A percentile compares a stretch with the other conserved stretches of the same genome.
Evolutionary conservation across 495 filamentous ascomycete species (phyloP).

Genomic region (Xylaria sp.): DNA sequence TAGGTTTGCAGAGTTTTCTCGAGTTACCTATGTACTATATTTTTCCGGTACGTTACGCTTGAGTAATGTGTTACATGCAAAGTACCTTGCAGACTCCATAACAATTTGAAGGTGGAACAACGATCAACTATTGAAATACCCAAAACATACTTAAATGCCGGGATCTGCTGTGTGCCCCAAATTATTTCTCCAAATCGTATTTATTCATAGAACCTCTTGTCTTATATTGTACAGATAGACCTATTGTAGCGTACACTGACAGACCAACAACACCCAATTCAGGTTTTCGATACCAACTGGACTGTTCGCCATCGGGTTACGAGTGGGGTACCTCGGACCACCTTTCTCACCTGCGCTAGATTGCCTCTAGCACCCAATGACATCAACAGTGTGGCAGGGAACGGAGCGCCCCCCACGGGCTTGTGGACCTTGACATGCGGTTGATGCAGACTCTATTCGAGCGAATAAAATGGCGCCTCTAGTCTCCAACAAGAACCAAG

Average conservation of each 20-base stretch:
- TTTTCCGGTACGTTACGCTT: not conserved
- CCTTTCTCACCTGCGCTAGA: not conserved
- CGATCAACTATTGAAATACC: not conserved
- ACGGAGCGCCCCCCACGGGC: not conserved
- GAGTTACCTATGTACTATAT: slow-evolving; percentile 10
- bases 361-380: slow-evolving; percentile 12
- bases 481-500: slow-evolving; percentile 12
- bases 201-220: not conserved
- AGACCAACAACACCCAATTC: not conserved
- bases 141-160: not conserved
- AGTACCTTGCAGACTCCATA: not conserved
- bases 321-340: slow-evolving; percentile 10
- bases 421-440: slow-evolving; percentile 14
- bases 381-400: slow-evolving; percentile 2
- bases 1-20: slow-evolving; percentile 10
- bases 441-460: not conserved
- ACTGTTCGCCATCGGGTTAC: not conserved
- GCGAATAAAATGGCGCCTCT: not conserved
- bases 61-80: not conserved
- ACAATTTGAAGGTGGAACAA: not conserved
- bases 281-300: slow-evolving; percentile 1
- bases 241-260: not conserved
- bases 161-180: not conserved
- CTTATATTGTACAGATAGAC: not conserved
- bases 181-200: not conserved